phyloP scores from a whole-genome alignment of 768 basidiomycete species.

The Lenzites betulinus region DNA sequence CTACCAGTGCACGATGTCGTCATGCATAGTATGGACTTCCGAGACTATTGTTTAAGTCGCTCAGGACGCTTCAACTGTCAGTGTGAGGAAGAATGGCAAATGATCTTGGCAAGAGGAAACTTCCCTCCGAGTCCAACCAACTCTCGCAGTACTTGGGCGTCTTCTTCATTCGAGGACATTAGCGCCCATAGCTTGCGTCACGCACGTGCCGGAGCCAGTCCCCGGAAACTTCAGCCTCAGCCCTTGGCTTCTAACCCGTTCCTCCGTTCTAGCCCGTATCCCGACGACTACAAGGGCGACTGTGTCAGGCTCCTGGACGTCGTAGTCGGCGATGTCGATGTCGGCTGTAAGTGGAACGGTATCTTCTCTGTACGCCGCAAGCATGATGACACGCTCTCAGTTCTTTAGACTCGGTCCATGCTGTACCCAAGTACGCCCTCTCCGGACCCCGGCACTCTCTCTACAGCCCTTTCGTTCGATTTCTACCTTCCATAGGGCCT shows the following conservation, averaged over 20 bases:
- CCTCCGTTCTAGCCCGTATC: neutral
- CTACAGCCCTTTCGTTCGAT: conserved; percentile 25
- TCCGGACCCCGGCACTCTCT: conserved; percentile 35
- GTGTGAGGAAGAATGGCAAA: too few relatives aligned
- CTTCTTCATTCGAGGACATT: neutral
- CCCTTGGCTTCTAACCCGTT: neutral
- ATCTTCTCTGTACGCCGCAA: neutral
- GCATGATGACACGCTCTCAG: neutral
- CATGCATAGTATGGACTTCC: too few relatives aligned
- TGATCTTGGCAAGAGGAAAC: too few relatives aligned
- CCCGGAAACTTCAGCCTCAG: neutral
- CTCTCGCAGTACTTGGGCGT: neutral
- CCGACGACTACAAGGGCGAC: neutral
- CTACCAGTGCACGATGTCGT: too few relatives aligned
- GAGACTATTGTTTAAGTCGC: too few relatives aligned
- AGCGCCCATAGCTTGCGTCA: conserved; percentile 18
- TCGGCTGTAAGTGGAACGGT: conserved; percentile 5
- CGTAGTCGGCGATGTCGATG: conserved; percentile 20
- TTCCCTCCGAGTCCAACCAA: too few relatives aligned
- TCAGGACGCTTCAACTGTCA: too few relatives aligned
- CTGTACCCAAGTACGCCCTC: conserved; percentile 32
- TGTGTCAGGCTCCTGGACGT: conserved; percentile 1
- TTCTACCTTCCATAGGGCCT: conserved; percentile 15
- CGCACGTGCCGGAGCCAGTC: conserved; percentile 18
- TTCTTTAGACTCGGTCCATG: conserved; percentile 37